Percentiles rank a stretch among this genome's conserved stretches.
Conservation (phyloP, 2,329 filamentous ascomycete species). For the Trichophyton simii region DNA sequence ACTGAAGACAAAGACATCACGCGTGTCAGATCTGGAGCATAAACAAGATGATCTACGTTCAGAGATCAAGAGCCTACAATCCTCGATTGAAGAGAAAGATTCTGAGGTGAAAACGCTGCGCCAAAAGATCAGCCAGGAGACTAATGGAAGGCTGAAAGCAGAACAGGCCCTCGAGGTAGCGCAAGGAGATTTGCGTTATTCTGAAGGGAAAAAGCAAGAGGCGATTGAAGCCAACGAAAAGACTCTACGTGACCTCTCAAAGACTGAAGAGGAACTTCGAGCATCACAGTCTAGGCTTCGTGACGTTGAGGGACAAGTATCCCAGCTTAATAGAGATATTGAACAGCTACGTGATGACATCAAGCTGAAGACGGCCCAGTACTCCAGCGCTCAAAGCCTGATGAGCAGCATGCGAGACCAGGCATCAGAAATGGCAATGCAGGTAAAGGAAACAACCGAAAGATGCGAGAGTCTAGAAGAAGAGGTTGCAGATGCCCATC, state of each 20-base stretch:
- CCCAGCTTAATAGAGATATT: slow-evolving; percentile 56
- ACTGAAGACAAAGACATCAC: slow-evolving; percentile 47
- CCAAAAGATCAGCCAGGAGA: slow-evolving; percentile 66
- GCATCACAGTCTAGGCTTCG: slow-evolving; percentile 46
- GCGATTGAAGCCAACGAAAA: slow-evolving; percentile 62
- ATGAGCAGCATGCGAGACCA: slow-evolving; percentile 91
- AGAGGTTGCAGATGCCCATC: slow-evolving; percentile 77
- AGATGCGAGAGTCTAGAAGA: slow-evolving; percentile 81
- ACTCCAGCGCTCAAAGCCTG: slow-evolving; percentile 69
- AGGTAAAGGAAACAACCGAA: slow-evolving; percentile 77
- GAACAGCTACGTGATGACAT: slow-evolving; percentile 62
- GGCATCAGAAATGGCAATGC: slow-evolving; percentile 71
- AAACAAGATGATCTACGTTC: slow-evolving; percentile 68
- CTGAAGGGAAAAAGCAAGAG: slow-evolving; percentile 69
- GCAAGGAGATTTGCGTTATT: slow-evolving; percentile 63
- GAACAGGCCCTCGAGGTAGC: slow-evolving; percentile 67
- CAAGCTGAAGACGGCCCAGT: slow-evolving; percentile 72
- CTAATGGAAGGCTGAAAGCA: slow-evolving; percentile 54
- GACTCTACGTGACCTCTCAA: slow-evolving; percentile 54
- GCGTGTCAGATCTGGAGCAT: slow-evolving; percentile 65
- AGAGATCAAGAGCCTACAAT: slow-evolving; percentile 59
- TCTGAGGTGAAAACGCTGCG: slow-evolving; percentile 64
- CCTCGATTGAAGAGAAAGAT: slow-evolving; percentile 60
- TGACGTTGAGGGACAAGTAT: slow-evolving; percentile 61
- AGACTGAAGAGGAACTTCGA: slow-evolving; percentile 58